Evolutionary conservation across 192 early-diverging fungal species (phyloP), one percentile per base, ranked within the genome.

Genomic region (Thamnidium elegans): DNA sequence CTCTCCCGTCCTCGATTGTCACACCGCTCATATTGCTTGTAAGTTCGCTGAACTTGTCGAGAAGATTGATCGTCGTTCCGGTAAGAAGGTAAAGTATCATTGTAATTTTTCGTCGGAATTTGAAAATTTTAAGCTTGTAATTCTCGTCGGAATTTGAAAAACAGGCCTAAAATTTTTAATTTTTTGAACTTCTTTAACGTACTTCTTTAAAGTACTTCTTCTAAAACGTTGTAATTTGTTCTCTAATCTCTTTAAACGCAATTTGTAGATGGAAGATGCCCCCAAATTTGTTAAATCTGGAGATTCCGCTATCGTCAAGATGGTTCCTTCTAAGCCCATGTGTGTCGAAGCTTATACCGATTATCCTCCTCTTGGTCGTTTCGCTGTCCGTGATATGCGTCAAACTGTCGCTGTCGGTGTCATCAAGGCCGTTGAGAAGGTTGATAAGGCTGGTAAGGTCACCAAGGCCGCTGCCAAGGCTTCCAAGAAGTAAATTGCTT

Each of bases 21-120:
- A 94, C 87, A 94, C 92, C 74, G 94, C 92, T 69, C 96, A 94
- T 79, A 93, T 94, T 88, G 93, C 96, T 69, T 98, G 96, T 87
- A 92, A 93, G 83, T 93, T 98, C 81, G 71, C 84, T 67, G 93
- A 94, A 86, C 86, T 98, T 56, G 66, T 83, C 59, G 87, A 93
- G 88, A 98, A 96, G 91, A 94, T 95, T 66, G 96, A 94, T 85
- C 91, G 93, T 78, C 92, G 91, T 90, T 84, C 94, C 73, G 93
- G 93, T 80, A 94, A 94, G 90, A 89, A 84, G 82, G 51, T 52
- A 52, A 52, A 52, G 51, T 52, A 52, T 31, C 51, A 10, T 23
- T 20, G 6, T 51, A 26, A 14, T 13, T 23, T 52, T 52, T 39
- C 26, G 26, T 26, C 26, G 26, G 17, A 20, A 5, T 20, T 15